These are phyloP conservation scores for Komagataella pastoris DNA, from an alignment of 805 yeast species.

Conservation along the genomic window DNA sequence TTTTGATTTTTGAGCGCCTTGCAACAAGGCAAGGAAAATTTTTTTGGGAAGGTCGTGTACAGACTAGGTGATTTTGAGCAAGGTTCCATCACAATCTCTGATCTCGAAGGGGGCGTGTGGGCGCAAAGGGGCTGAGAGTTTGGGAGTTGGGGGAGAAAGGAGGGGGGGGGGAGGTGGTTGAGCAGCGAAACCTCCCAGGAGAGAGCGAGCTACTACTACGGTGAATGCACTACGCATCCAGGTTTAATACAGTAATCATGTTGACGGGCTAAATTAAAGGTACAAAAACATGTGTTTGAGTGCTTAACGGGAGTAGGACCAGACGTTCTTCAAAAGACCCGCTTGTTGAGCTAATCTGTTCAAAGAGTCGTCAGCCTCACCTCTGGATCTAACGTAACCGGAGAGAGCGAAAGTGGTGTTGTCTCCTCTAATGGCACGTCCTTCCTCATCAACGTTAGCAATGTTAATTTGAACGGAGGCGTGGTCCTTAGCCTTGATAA, in stretches of 20 bases:
- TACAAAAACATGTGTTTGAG: not conserved
- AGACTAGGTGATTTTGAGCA: not conserved
- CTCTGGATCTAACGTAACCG: constrained; percentile 97
- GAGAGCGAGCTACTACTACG: not conserved
- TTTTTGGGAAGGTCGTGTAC: not conserved
- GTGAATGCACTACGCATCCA: not conserved
- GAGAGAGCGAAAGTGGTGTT: constrained; percentile 91
- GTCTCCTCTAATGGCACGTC: constrained; percentile 85
- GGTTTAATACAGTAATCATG: not conserved
- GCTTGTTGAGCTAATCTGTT: constrained; percentile 99
- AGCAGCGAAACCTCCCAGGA: not conserved
- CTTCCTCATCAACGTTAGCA: constrained; percentile 95
- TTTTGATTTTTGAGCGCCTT: not conserved
- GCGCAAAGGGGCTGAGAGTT: not conserved
- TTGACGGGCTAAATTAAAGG: not conserved
- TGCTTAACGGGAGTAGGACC: constrained; percentile 76
- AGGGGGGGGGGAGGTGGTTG: not conserved
- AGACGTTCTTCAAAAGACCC: constrained; percentile 94
- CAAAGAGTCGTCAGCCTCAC: constrained; percentile 98
- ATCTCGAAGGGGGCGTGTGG: not conserved
- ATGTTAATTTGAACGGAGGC: constrained; percentile 98
- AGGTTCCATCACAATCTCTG: not conserved
- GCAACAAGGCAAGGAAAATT: not conserved
- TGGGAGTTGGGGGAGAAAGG: no score
- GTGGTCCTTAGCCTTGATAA: constrained; percentile 99